Conservation (phyloP, 2,329 filamentous ascomycete species). For the Magnaporthiopsis poae region DNA sequence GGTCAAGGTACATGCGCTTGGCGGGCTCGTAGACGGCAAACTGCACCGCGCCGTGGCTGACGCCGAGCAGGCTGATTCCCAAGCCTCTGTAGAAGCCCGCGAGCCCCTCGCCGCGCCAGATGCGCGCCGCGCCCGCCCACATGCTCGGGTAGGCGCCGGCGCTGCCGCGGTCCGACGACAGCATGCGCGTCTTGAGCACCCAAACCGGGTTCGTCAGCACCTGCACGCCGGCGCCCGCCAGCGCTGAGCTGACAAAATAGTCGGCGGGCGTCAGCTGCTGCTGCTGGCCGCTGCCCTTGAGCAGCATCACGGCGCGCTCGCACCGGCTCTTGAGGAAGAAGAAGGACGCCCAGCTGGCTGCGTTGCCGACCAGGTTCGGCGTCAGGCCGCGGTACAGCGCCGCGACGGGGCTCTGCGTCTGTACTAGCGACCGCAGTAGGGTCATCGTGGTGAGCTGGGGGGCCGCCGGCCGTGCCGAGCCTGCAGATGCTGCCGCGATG, state of each 20-base stretch:
- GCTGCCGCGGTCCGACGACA: constrained; percentile 66
- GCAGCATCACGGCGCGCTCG: constrained; percentile 35
- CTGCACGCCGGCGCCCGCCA: constrained; percentile 63
- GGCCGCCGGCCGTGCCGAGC: constrained; percentile 16
- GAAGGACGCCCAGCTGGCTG: constrained; percentile 81
- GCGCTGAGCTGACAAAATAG: constrained; percentile 71
- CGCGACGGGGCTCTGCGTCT: constrained; percentile 45
- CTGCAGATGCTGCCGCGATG: constrained; percentile 13
- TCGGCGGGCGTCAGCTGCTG: constrained; percentile 48
- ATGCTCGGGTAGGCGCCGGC: constrained; percentile 76
- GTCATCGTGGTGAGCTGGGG: constrained; percentile 36
- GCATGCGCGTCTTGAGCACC: constrained; percentile 97
- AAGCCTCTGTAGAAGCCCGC: constrained; percentile 81
- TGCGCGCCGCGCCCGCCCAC: constrained; percentile 55
- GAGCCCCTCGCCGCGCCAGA: constrained; percentile 59
- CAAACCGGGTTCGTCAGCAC: constrained; percentile 88
- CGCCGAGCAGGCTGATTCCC: constrained; percentile 71
- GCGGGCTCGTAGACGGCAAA: constrained; percentile 85
- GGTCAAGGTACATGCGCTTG: constrained; percentile 46
- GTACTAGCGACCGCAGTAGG: constrained; percentile 39
- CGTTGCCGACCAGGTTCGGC: constrained; percentile 85
- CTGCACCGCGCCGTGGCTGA: constrained; percentile 86
- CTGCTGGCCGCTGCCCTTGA: constrained; percentile 16
- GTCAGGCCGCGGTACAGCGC: constrained; percentile 83
- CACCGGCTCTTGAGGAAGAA: constrained; percentile 64